These are phyloP conservation scores for Beta macrorhiza DNA, from an alignment of 179 eudicot genomes.

Conservation along the genomic window DNA sequence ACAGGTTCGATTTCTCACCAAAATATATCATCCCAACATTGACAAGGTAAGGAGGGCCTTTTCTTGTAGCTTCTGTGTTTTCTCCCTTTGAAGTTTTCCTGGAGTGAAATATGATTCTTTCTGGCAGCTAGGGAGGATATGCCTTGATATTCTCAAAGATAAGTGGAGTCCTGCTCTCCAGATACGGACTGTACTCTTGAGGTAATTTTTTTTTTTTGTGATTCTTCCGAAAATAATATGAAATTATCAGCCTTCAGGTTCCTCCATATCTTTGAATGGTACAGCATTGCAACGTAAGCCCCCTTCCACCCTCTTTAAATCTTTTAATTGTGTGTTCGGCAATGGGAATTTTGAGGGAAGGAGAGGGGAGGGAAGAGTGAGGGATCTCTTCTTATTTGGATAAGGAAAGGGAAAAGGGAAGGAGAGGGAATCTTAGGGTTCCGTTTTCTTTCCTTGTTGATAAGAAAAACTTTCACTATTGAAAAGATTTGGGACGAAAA, in stretches of 20 bases:
- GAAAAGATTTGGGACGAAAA: neutral
- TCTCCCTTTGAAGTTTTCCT: neutral
- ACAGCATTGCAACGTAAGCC: neutral
- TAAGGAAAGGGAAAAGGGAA: neutral
- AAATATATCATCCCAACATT: constrained; percentile 97
- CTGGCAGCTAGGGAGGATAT: constrained; percentile 86
- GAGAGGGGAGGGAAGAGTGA: neutral
- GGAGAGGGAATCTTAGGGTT: neutral
- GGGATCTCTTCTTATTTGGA: neutral
- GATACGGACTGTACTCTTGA: constrained; percentile 86
- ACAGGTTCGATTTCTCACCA: constrained; percentile 98
- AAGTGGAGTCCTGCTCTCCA: constrained; percentile 99
- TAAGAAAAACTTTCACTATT: neutral
- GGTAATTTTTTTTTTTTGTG: constrained; percentile 38
- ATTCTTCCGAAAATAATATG: neutral
- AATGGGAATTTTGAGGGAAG: neutral
- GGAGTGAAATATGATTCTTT: constrained; percentile 8
- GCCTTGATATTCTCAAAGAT: constrained; percentile 94
- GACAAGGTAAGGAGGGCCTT: constrained; percentile 49
- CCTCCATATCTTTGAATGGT: neutral
- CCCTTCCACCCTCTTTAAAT: neutral
- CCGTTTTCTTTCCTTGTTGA: neutral
- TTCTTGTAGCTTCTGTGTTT: neutral
- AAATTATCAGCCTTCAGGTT: neutral
- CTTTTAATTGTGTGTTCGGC: neutral